Evolutionary conservation across 306 rosid genomes (phyloP), one percentile per base, ranked within the genome.

Genomic region (Trifolium repens): DNA sequence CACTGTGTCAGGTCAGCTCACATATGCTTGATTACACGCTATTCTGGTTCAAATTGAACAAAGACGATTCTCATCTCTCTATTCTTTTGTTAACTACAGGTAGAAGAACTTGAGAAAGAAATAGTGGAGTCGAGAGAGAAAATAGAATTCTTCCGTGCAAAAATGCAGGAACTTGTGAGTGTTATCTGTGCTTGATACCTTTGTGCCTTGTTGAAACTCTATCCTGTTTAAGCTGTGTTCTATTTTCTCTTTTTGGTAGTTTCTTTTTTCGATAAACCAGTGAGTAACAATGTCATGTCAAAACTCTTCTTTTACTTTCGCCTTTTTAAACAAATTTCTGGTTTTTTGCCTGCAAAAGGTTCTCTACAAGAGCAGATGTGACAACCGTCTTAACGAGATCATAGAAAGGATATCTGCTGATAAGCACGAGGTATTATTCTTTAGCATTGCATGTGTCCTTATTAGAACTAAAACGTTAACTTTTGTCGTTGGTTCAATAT

Each of bases 141-240:
- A 85, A 90, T 96, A 67, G 90, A 87, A 74, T 96, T 80, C 75
- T 96, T 2, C 79, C 91, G 91, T 27, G 58, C 86, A 49, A 92
- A 92, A 85, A 96, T 96, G 99, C 99, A 96, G 85, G 98, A 96
- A 82, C 94, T 96, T 60, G 99, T 96, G 75, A 90, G 99, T 88
- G 78, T 72, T 62, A 81, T 73, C 16, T 64, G 34, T 70, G 15
- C 61, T 65, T 77, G 55, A 34, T 62, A 80, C 83, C 43, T 78
- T 87, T 15, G 9, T 50, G 32, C 68, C 63, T 57, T 69, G 61
- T 54, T 39, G 42, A 73, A 75, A 77, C 43, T 71, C 69, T 61
- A 40, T 27, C 69, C 58, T 52, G 44, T 44, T 80, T 71, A 53
- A 43, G 78, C 39, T n/a, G 19, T 17, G 24, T 58, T 78, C 8